phyloP scores from a whole-genome alignment of 2,329 filamentous ascomycete genomes.

The Intubia oerlemansii region DNA sequence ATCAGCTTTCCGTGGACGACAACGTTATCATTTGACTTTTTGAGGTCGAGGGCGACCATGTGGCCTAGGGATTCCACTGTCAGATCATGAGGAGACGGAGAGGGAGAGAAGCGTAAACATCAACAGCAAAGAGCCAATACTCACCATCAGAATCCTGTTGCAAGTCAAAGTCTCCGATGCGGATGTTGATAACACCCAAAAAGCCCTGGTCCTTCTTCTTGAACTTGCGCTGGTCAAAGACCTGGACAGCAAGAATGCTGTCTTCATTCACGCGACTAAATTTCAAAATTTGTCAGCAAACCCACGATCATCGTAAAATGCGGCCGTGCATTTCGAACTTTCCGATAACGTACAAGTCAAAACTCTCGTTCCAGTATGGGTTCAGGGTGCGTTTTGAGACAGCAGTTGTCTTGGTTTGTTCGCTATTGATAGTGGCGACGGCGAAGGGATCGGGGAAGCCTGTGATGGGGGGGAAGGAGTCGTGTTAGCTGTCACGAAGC shows the following conservation, averaged over 20 bases:
- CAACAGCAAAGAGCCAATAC: slow-evolving; percentile 2
- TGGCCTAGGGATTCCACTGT: slow-evolving; percentile 44
- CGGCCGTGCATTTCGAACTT: too few species aligned
- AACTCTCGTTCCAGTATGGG: slow-evolving; percentile 99
- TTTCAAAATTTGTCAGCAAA: slow-evolving; percentile 7
- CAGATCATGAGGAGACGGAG: too few species aligned
- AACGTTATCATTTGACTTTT: slow-evolving; percentile 94
- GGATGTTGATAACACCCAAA: slow-evolving; percentile 90
- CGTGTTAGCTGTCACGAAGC: neutral
- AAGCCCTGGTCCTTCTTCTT: slow-evolving; percentile 99
- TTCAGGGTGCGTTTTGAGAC: slow-evolving; percentile 96
- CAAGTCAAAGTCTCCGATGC: slow-evolving; percentile 67
- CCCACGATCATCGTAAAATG: slow-evolving; percentile 2
- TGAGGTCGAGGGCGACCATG: slow-evolving; percentile 93
- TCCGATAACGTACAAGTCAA: slow-evolving; percentile 88
- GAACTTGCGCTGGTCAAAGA: slow-evolving; percentile 99
- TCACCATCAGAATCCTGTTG: neutral
- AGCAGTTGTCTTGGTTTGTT: slow-evolving; percentile 94
- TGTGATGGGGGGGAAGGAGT: slow-evolving; percentile 20
- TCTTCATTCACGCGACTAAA: slow-evolving; percentile 87
- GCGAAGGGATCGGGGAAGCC: slow-evolving; percentile 96
- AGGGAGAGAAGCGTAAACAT: slow-evolving; percentile 9
- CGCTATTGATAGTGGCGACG: slow-evolving; percentile 88
- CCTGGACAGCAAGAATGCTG: slow-evolving; percentile 91
- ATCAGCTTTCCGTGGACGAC: slow-evolving; percentile 97